These are phyloP conservation scores for Hawksworthiomyces lignivorus DNA, from an alignment of 2,329 filamentous ascomycete species.

Conservation along the genomic window DNA sequence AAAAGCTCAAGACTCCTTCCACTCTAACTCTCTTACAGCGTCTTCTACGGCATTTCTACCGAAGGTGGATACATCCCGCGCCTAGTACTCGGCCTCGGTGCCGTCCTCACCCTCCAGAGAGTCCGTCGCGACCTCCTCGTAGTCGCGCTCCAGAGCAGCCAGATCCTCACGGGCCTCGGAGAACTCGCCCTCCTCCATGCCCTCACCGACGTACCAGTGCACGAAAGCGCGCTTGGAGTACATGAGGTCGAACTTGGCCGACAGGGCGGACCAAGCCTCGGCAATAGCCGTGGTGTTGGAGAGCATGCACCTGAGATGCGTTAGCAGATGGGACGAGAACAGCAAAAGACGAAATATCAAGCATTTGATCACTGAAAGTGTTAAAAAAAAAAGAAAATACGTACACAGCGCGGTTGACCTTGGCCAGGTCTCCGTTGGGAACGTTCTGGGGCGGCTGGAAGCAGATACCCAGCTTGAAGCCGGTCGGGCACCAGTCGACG, in stretches of 20 bases:
- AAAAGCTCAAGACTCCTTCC: too few species aligned
- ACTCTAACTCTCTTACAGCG: too few species aligned
- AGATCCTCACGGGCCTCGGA: constrained; percentile 98
- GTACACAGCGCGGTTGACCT: constrained; percentile 97
- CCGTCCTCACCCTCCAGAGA: constrained; percentile 82
- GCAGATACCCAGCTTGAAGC: constrained; percentile 99
- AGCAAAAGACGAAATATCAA: background rate
- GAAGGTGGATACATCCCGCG: too few species aligned
- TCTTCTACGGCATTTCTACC: too few species aligned
- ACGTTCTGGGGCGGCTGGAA: constrained; percentile 80
- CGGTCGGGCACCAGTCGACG: constrained; percentile 99
- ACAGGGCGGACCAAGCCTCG: constrained; percentile 94
- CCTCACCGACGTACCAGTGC: constrained; percentile 99
- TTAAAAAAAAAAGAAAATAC: constrained; percentile 29
- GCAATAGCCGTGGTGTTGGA: constrained; percentile 98
- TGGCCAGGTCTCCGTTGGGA: constrained; percentile 78
- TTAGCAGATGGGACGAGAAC: constrained; percentile 15
- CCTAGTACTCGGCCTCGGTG: constrained; percentile 85
- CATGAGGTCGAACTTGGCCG: constrained; percentile 99
- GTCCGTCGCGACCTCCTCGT: constrained; percentile 96
- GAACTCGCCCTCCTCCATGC: constrained; percentile 99
- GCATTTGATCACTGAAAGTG: too few species aligned
- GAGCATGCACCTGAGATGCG: constrained; percentile 76
- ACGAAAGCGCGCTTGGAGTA: constrained; percentile 99
- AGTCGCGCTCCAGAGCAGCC: constrained; percentile 94